These are phyloP conservation scores for Discostella pseudostelligera DNA, from an alignment of 108 stramenopile species.

Conservation along the genomic window DNA sequence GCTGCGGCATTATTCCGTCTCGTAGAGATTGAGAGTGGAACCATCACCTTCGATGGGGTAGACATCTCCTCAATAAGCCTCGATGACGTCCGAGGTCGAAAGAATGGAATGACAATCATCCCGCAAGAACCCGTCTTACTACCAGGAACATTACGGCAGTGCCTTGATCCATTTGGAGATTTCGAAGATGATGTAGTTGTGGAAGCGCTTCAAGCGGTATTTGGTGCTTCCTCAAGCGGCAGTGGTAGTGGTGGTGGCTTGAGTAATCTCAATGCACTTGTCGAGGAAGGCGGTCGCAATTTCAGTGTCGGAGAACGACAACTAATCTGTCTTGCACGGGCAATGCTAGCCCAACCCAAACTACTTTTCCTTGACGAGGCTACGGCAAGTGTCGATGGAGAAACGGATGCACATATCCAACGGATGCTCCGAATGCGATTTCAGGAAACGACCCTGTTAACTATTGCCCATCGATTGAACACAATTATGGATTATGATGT, in stretches of 20 bases:
- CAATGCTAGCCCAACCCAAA: slow-evolving; percentile 71
- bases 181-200: slow-evolving; percentile 67
- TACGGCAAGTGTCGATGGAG: slow-evolving; percentile 56
- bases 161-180: slow-evolving; percentile 88
- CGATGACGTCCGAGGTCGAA: slow-evolving; percentile 73
- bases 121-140: slow-evolving; percentile 97
- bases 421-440: slow-evolving; percentile 82
- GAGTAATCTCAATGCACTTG: slow-evolving; percentile 29
- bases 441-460: slow-evolving; percentile 78
- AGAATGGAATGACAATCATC: slow-evolving; percentile 80
- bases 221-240: too few species aligned
- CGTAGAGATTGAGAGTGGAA: slow-evolving; percentile 81
- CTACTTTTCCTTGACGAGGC: slow-evolving; percentile 83
- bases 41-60: slow-evolving; percentile 77
- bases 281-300: slow-evolving; percentile 90
- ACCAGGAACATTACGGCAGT: slow-evolving; percentile 83
- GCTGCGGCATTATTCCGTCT: slow-evolving; percentile 82
- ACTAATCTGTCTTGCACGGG: slow-evolving; percentile 87
- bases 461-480: slow-evolving; percentile 90
- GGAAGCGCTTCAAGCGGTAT: slow-evolving; percentile 68
- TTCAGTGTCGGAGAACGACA: slow-evolving; percentile 91
- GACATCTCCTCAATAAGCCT: slow-evolving; percentile 70
- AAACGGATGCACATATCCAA: slow-evolving; percentile 88
- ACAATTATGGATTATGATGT: slow-evolving; percentile 96
- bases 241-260: slow-evolving; percentile 25